Evolutionary conservation across 2,329 filamentous ascomycete genomes (phyloP), one percentile per base, ranked within the genome.

Genomic region (Aspergillus sergii): DNA sequence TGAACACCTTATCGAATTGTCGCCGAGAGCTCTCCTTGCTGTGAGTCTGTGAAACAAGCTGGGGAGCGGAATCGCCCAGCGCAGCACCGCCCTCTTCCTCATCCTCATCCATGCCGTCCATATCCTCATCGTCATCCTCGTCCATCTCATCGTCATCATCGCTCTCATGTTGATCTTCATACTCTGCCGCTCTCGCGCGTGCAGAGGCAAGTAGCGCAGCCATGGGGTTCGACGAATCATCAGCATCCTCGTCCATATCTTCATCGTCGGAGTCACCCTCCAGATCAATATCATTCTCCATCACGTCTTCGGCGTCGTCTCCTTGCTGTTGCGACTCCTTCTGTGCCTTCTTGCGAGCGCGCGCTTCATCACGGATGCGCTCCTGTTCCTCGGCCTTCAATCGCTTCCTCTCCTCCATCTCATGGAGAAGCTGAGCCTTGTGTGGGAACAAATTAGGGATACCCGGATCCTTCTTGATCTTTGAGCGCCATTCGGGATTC

Each of bases 391-490:
- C 93, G 67, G 88, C 88, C 83, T 94, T 97, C 77, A 87, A 83
- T 69, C 90, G 83, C 75, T 91, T 91, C 72, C 88, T 90, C 81
- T 97, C 92, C 81, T 99, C 95, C 71, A 99, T 96, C 80, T 99
- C 93, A 63, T 94, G 89, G 39, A 99, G 86, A 32, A 99, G 87
- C 84, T 91, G 94, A 78, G 97, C 94, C 83, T 99, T 99, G 85
- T 95, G 97, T 0, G 95, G 95, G 82, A 97, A 99, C 41, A 97
- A 82, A 76, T 98, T 99, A 46, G 95, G 95, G 66, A 99, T 97
- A 56, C 95, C 95, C 28, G 94, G 95, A 73, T 99, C 95, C 83
- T 98, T 99, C 87, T 97, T 98, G 70, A 97, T 78, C 78, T 93
- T 92, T 64, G 93, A 94, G 71, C 91, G 89, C 93, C 95, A 98